Conservation (phyloP, 768 basidiomycete genomes). For the Podaxis carcinomalis region DNA sequence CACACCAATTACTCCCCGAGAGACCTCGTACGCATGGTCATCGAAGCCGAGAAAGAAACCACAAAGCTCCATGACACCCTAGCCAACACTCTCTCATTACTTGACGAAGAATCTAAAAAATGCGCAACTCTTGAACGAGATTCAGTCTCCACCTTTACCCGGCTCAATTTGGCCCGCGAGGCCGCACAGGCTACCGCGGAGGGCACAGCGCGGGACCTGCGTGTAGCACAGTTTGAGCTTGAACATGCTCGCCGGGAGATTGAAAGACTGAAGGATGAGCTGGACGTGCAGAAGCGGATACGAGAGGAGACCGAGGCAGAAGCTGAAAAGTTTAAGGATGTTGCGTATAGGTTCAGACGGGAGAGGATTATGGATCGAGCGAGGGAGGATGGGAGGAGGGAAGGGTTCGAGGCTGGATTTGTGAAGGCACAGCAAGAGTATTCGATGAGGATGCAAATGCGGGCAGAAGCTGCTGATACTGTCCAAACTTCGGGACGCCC, state of each 20-base stretch:
- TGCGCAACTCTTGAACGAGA: conserved; percentile 30
- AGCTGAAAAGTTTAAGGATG: conserved; percentile 46
- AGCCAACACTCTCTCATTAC: conserved; percentile 28
- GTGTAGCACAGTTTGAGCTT: conserved; percentile 35
- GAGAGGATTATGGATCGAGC: conserved; percentile 48
- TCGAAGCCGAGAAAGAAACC: conserved; percentile 31
- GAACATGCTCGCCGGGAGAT: conserved; percentile 47
- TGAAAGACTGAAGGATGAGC: conserved; percentile 42
- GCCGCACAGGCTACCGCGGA: conserved; percentile 32
- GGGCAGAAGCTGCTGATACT: not conserved
- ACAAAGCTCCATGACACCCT: conserved; percentile 30
- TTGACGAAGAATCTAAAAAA: conserved; percentile 31
- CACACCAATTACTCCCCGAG: conserved; percentile 19
- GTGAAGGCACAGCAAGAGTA: conserved; percentile 31
- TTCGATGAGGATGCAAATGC: conserved; percentile 16
- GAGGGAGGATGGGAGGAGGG: conserved; percentile 53
- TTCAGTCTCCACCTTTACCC: conserved; percentile 26
- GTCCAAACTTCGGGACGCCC: not conserved
- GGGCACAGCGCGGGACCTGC: conserved; percentile 32
- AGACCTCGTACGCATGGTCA: conserved; percentile 26
- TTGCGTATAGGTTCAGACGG: conserved; percentile 46
- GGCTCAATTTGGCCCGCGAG: conserved; percentile 31
- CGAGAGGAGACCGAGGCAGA: conserved; percentile 55
- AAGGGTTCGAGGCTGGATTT: conserved; percentile 48
- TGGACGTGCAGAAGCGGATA: conserved; percentile 44